These are phyloP conservation scores for Cercospora citrullina DNA, from an alignment of 2,329 filamentous ascomycete species.

Conservation along the genomic window DNA sequence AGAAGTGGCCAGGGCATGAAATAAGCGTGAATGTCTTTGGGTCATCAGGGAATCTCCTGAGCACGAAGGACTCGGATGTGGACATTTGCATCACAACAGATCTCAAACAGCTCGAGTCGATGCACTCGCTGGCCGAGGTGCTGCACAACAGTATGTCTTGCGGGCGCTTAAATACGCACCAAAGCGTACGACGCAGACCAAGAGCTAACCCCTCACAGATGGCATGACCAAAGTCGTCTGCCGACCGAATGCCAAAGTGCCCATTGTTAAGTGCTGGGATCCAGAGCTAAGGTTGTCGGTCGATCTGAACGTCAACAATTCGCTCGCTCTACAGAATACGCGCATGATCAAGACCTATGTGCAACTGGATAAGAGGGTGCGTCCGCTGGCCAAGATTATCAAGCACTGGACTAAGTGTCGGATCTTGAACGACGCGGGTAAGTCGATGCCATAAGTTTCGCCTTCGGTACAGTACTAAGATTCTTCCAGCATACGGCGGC, in stretches of 20 bases:
- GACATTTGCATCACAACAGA: constrained; percentile 96
- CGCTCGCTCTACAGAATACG: constrained; percentile 90
- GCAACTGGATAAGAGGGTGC: constrained; percentile 84
- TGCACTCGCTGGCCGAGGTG: constrained; percentile 86
- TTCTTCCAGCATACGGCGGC: constrained; percentile 72
- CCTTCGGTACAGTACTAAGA: constrained; percentile 15
- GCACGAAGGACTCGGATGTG: constrained; percentile 95
- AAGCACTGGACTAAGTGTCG: constrained; percentile 95
- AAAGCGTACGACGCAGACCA: background rate
- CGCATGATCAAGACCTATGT: constrained; percentile 98
- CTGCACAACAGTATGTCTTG: constrained; percentile 73
- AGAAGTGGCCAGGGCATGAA: constrained; percentile 86
- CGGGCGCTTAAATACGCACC: background rate
- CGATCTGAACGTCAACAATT: constrained; percentile 99
- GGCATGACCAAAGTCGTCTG: constrained; percentile 97
- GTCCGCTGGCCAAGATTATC: constrained; percentile 91
- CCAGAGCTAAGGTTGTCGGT: constrained; percentile 85
- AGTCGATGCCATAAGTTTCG: constrained; percentile 37
- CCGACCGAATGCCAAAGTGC: constrained; percentile 91
- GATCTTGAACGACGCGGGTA: constrained; percentile 94
- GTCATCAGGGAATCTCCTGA: constrained; percentile 93
- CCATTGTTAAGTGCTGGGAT: constrained; percentile 98
- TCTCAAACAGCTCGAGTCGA: constrained; percentile 81
- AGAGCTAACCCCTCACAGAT: constrained; percentile 56
- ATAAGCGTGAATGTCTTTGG: constrained; percentile 94